Evolutionary conservation across 164 flowering plant genomes (phyloP), one percentile per base, ranked within the genome.

Genomic region (Nymphaea thermarum): DNA sequence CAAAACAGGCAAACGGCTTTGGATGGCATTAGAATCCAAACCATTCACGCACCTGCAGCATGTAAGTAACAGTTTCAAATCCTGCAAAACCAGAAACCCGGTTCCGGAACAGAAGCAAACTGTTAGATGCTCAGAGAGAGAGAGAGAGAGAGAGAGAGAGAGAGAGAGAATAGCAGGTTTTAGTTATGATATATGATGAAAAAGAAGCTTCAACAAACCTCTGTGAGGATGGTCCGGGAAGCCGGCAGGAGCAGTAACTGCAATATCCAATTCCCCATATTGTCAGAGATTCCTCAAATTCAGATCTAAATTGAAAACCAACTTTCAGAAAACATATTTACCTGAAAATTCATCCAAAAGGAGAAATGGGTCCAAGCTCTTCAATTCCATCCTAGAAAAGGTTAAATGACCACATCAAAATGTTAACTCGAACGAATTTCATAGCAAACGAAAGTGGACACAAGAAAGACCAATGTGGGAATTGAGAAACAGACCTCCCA

Each of bases 141-240:
- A 53, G 36, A 64, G 12, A 47, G 18, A 55, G 59, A 60, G 3
- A 4, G 44, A 14, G 12, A 42, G 43, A 18, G 12, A 44, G 4
- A 47, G 55, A 47, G 55, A 47, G 55, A 47, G 55, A 47, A 47
- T 3, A 7, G 36, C 36, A 25, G 36, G 36, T 1, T 25, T 25
- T 25, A 25, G 36, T 25, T 25, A 25, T 25, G 36, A 25, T 25
- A 25, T 25, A 25, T 25, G 36, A 25, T 25, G 36, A 25, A 25
- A 25, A 25, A 25, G 36, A 25, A 25, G n/a, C 16, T 14, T 51
- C 61, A 43, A 62, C 68, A 62, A 69, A 91, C 98, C 96, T 88
- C 96, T 82, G 73, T 93, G 98, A 4, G 96, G 96, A 79, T 93
- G 98, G 70, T 90, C 98, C 43, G 96, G 96, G 73, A 89, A 89